These are phyloP conservation scores for Malassezia obtusa DNA, from an alignment of 1,284 basidiomycete genomes.

Conservation along the genomic window DNA sequence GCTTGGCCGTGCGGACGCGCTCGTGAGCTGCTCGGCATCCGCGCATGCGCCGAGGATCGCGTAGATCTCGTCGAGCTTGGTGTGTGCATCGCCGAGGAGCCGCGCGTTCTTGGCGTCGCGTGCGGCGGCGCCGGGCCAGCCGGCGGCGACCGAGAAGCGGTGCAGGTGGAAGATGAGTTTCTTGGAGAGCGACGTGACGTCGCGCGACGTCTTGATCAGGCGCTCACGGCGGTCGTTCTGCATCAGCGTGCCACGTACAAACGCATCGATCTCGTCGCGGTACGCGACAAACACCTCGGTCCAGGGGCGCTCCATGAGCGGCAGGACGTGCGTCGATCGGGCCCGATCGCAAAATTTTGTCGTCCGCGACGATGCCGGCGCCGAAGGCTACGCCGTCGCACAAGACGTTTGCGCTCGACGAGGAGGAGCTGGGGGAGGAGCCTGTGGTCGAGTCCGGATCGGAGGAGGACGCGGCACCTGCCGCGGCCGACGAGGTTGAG, in stretches of 20 bases:
- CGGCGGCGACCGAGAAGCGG: conserved; percentile 51
- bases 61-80: conserved; percentile 65
- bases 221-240: conserved; percentile 55
- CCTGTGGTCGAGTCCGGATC: background rate
- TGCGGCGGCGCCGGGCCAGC: conserved; percentile 6
- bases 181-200: conserved; percentile 85
- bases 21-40: conserved; percentile 26
- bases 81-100: conserved; percentile 57
- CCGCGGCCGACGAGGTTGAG: background rate
- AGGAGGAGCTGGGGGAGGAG: background rate
- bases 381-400: background rate
- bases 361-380: conserved; percentile 4
- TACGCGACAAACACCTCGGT: conserved; percentile 22
- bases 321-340: background rate
- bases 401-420: background rate
- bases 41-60: conserved; percentile 58
- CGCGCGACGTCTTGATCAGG: conserved; percentile 67
- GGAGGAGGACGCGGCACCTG: background rate
- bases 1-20: background rate
- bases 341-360: conserved; percentile 8
- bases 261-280: conserved; percentile 37
- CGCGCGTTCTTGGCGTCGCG: conserved; percentile 3
- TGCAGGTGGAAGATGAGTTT: conserved; percentile 89
- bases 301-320: background rate
- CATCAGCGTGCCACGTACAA: conserved; percentile 11